These are phyloP conservation scores for Penicillium riverlandense DNA, from an alignment of 495 filamentous ascomycete species.

Conservation along the genomic window DNA sequence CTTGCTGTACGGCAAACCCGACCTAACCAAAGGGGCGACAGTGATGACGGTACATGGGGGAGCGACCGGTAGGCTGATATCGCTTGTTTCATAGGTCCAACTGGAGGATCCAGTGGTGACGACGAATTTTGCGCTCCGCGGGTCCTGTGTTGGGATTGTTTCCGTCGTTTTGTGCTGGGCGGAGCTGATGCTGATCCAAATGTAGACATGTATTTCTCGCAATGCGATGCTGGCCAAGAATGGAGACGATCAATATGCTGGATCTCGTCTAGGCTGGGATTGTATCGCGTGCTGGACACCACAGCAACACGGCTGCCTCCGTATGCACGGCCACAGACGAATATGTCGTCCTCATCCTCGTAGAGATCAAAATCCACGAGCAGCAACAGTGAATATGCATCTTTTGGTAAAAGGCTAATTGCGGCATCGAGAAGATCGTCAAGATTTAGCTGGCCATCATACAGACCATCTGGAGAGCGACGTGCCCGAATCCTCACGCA, in stretches of 20 bases:
- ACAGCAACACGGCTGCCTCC: conserved; percentile 54
- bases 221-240: conserved; percentile 60
- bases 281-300: conserved; percentile 53
- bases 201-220: conserved; percentile 38
- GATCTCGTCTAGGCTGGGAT: conserved; percentile 42
- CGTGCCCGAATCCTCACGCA: conserved; percentile 49
- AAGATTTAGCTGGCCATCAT: conserved; percentile 50
- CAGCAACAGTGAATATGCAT: conserved; percentile 54
- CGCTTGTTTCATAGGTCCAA: conserved; percentile 2
- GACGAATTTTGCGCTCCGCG: neutral
- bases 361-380: conserved; percentile 57
- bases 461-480: conserved; percentile 38
- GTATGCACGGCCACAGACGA: conserved; percentile 61
- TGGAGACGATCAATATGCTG: conserved; percentile 42
- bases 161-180: neutral
- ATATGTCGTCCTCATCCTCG: conserved; percentile 60
- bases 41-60: neutral
- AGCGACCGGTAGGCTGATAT: conserved; percentile 3
- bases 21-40: conserved; percentile 43
- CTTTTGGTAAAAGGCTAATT: conserved; percentile 45
- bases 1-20: conserved; percentile 49
- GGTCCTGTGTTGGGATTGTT: neutral
- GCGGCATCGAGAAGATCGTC: conserved; percentile 57
- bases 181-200: conserved; percentile 3
- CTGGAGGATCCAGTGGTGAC: neutral